These are phyloP conservation scores for Xerocomus brunneocitrinus DNA, from an alignment of 768 basidiomycete species.

Conservation along the genomic window DNA sequence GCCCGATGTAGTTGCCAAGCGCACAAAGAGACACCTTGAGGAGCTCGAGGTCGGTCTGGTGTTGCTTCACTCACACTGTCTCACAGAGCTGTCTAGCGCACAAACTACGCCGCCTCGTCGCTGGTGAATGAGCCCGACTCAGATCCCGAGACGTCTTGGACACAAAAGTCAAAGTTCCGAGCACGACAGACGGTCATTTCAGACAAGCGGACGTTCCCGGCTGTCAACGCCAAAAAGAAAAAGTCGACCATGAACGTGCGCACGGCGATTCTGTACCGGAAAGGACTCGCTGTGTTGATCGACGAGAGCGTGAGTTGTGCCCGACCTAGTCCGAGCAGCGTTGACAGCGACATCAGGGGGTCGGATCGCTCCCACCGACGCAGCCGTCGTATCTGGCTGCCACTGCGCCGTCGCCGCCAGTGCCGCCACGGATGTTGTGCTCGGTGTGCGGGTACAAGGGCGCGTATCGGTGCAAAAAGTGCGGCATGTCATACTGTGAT, in stretches of 20 bases:
- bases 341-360: conserved; percentile 41
- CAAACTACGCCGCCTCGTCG: conserved; percentile 63
- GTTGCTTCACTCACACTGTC: background rate
- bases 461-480: conserved; percentile 71
- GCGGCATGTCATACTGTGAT: conserved; percentile 75
- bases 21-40: conserved; percentile 72
- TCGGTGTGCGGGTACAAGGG: conserved; percentile 89
- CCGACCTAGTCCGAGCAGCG: background rate
- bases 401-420: conserved; percentile 49
- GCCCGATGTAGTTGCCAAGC: conserved; percentile 67
- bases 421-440: conserved; percentile 70
- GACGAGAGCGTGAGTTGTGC: conserved; percentile 71
- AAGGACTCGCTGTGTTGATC: conserved; percentile 66
- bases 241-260: conserved; percentile 81
- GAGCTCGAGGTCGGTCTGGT: conserved; percentile 66
- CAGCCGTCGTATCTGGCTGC: conserved; percentile 73
- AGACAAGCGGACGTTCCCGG: conserved; percentile 56
- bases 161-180: conserved; percentile 48
- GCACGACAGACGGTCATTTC: conserved; percentile 71
- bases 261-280: conserved; percentile 76
- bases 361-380: conserved; percentile 47
- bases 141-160: conserved; percentile 21
- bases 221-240: conserved; percentile 46
- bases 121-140: conserved; percentile 30
- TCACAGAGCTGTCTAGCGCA: conserved; percentile 43